Evolutionary conservation across 2,329 filamentous ascomycete species (phyloP), one percentile per base, ranked within the genome.

Genomic region (Fusarium secorum): DNA sequence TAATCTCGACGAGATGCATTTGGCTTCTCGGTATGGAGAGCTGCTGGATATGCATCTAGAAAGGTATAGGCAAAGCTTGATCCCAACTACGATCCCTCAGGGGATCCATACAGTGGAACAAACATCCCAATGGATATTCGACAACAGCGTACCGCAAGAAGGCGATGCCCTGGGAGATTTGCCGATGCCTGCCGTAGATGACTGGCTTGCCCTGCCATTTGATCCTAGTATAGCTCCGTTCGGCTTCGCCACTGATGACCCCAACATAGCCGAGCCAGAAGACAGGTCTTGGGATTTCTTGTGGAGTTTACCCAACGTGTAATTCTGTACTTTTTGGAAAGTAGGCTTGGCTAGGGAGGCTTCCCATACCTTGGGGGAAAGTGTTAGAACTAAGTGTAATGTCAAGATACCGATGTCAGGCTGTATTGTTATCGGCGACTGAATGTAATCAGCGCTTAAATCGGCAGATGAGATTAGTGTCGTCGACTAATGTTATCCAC

Each of bases 1-100:
- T 11, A 57, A 26, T 33, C 55, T 72, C 3, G 68, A 71, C 22
- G 70, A 72, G 32, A 72, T 72, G 65, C 68, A 71, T 22, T 22
- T 72, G 0, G 68, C 68, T 22, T 66, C 61, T 39, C 45, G 68
- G 3, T 71, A 71, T 22, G 58, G 61, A 18, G 68, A 71, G 14
- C 28, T 72, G 7, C 17, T 72, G 20, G 61, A 68, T 11, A 66
- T 71, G 46, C 64, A 69, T 11, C 5, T 62, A 1, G 42, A 56
- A n/a, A 68, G 28, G 24, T 71, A 68, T 11, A 56, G 48, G 22
- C 45, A 60, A 20, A 58, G 64, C 2, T 35, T 72, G 64, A 41
- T 71, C 1, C 60, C 61, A 7, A 59, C 58, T 1, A 63, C 60
- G 13, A 20, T 72, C 9, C 68, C 64, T 3, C 46, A 39, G 10